A percentile compares a stretch with the other conserved stretches of the same genome.
These are phyloP conservation scores for Tolypocladium amazonense DNA, from an alignment of 2,329 filamentous ascomycete genomes.

Conservation along the genomic window DNA sequence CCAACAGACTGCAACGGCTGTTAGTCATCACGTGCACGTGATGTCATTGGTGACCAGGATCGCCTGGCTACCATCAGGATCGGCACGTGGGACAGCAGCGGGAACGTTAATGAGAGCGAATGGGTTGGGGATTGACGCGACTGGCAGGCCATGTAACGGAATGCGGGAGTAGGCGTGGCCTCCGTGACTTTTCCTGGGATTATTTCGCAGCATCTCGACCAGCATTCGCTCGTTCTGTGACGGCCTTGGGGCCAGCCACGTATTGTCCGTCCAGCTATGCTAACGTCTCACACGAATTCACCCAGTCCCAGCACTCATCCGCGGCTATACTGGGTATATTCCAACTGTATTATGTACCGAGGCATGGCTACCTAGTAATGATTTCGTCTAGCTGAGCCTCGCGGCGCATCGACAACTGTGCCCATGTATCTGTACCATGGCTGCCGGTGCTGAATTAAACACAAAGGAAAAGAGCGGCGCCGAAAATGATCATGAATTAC, in stretches of 20 bases:
- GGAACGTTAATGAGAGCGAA: background rate
- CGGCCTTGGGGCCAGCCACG: too few species aligned
- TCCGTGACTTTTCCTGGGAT: too few species aligned
- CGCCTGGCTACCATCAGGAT: conserved; percentile 8
- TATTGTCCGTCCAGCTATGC: too few species aligned
- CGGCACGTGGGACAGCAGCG: background rate
- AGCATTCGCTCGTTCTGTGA: background rate
- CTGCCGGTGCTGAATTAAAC: conserved; percentile 8
- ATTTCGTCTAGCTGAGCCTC: conserved; percentile 1
- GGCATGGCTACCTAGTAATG: background rate
- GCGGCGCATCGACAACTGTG: conserved; percentile 3
- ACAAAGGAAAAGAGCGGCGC: conserved; percentile 1
- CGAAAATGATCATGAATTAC: conserved; percentile 18
- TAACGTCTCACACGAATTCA: too few species aligned
- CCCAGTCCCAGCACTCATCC: background rate
- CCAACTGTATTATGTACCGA: background rate
- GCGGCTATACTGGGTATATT: background rate
- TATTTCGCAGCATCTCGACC: background rate
- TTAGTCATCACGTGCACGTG: background rate
- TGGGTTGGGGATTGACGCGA: background rate
- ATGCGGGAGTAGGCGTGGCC: background rate
- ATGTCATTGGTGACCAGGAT: background rate
- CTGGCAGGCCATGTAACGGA: background rate
- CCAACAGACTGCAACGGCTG: background rate
- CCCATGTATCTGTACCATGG: conserved; percentile 7